A percentile compares a stretch with the other conserved stretches of the same genome.
phyloP scores from a whole-genome alignment of 306 rosid genomes.

The Mimosa bimucronata region DNA sequence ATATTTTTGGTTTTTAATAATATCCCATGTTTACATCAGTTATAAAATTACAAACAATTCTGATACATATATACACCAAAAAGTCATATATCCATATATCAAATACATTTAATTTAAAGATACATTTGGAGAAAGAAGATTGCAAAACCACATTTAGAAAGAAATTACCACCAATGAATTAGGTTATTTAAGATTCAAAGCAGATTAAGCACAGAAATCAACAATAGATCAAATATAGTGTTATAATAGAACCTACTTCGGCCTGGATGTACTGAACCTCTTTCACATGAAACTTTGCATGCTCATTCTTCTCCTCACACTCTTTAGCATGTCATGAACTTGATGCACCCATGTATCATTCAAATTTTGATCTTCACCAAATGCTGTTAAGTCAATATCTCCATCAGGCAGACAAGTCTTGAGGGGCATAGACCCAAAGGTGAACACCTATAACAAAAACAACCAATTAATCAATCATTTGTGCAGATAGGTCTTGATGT shows the following conservation, averaged over 20 bases:
- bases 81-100: too few species aligned
- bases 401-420: too few species aligned
- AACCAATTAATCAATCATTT: too few species aligned
- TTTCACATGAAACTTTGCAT: conserved; percentile 76
- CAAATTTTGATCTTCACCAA: too few species aligned
- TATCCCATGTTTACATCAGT: too few species aligned
- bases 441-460: too few species aligned
- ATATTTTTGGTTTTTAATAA: too few species aligned
- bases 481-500: conserved; percentile 85
- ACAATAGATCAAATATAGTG: conserved; percentile 13
- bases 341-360: conserved; percentile 86
- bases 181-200: neutral
- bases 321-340: conserved; percentile 76
- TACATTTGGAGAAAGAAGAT: neutral
- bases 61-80: too few species aligned
- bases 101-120: too few species aligned
- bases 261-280: conserved; percentile 94
- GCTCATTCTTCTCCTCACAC: conserved; percentile 75
- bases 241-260: conserved; percentile 58
- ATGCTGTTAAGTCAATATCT: too few species aligned
- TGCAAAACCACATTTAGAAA: neutral
- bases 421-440: too few species aligned
- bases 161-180: neutral
- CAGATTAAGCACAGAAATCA: neutral
- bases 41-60: too few species aligned